phyloP scores from a whole-genome alignment of 2,329 filamentous ascomycete genomes.

The Calonectria pauciramosa region DNA sequence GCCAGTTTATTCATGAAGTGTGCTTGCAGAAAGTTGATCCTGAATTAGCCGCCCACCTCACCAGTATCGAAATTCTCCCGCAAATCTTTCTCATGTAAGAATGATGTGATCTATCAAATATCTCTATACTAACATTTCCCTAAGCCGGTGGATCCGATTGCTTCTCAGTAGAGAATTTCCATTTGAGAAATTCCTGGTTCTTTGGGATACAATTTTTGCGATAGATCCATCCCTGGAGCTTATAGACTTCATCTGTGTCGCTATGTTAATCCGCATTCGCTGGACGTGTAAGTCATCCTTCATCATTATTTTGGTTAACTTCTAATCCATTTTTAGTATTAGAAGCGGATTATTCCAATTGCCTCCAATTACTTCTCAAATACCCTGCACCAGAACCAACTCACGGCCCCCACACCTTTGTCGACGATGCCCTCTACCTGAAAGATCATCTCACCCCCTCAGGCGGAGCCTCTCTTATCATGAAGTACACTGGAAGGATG shows the following conservation, averaged over 20 bases:
- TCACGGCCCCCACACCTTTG: slow-evolving; percentile 81
- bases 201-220: slow-evolving; percentile 95
- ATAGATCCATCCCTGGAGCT: slow-evolving; percentile 85
- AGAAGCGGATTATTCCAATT: slow-evolving; percentile 88
- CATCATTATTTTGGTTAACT: neutral
- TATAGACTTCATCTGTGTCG: slow-evolving; percentile 91
- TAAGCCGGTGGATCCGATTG: slow-evolving; percentile 90
- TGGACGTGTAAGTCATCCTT: slow-evolving; percentile 79
- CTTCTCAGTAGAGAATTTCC: slow-evolving; percentile 95
- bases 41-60: slow-evolving; percentile 85
- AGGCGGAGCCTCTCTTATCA: slow-evolving; percentile 76
- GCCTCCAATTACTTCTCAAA: slow-evolving; percentile 84
- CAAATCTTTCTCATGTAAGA: slow-evolving; percentile 94
- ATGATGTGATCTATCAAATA: neutral
- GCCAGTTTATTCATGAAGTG: slow-evolving; percentile 87
- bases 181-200: slow-evolving; percentile 83
- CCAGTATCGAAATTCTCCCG: slow-evolving; percentile 88
- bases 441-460: slow-evolving; percentile 72
- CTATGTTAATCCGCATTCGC: slow-evolving; percentile 92
- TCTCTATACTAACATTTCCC: slow-evolving; percentile 13
- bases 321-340: slow-evolving; percentile 70
- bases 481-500: slow-evolving; percentile 76
- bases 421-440: slow-evolving; percentile 86
- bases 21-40: slow-evolving; percentile 84
- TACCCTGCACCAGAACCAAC: slow-evolving; percentile 78